Conservation (phyloP, 2,329 filamentous ascomycete genomes). For the Rhynchosporium graminicola region DNA sequence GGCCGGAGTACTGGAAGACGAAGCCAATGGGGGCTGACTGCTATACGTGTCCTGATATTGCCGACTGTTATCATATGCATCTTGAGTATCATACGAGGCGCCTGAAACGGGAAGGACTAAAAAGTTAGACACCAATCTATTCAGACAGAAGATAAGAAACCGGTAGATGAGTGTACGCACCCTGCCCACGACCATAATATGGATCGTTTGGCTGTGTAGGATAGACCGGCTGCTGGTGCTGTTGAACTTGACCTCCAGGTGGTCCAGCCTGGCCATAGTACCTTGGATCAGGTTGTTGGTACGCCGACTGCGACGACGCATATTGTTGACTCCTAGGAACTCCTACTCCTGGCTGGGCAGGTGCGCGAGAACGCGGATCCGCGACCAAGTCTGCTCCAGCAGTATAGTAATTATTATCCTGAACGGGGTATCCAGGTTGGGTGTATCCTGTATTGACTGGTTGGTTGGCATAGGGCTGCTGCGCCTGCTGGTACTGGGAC, state of each 20-base stretch:
- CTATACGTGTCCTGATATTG: conserved; percentile 33
- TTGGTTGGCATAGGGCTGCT: conserved; percentile 29
- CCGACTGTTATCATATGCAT: conserved; percentile 24
- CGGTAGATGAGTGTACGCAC: conserved; percentile 51
- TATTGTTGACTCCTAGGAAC: conserved; percentile 31
- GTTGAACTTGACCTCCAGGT: conserved; percentile 43
- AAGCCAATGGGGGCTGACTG: conserved; percentile 30
- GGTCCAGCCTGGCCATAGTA: conserved; percentile 29
- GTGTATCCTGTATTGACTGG: conserved; percentile 31
- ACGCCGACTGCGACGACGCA: conserved; percentile 21
- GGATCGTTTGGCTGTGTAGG: conserved; percentile 51
- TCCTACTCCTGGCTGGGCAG: conserved; percentile 24
- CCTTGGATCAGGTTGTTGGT: conserved; percentile 28
- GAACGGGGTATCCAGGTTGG: conserved; percentile 32
- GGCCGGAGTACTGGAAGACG: conserved; percentile 32
- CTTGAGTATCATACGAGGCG: conserved; percentile 31
- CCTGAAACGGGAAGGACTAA: conserved; percentile 36
- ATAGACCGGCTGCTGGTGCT: conserved; percentile 30
- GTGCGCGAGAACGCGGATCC: conserved; percentile 26
- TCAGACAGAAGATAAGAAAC: conserved; percentile 26
- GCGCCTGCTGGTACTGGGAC: conserved; percentile 18
- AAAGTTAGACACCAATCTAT: conserved; percentile 39
- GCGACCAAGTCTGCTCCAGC: conserved; percentile 35
- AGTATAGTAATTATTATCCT: conserved; percentile 36
- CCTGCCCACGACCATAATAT: conserved; percentile 54